Base-by-base conservation (phyloP, 2,329 filamentous ascomycete species). In the Xylaria sp. region DNA sequence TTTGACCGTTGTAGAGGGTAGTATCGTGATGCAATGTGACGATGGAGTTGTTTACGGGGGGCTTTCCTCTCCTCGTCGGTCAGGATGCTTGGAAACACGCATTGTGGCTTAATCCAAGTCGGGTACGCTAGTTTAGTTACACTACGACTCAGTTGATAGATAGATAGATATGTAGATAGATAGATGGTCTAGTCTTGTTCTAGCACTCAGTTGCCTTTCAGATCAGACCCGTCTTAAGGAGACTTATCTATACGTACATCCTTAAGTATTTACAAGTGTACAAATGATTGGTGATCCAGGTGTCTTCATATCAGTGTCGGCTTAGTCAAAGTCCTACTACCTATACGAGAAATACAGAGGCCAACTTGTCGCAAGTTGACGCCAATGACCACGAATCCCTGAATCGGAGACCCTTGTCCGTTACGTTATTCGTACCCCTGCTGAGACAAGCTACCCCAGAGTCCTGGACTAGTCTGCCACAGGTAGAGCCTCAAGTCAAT, bases 401-500 rank as follows among this genome's bases (percentile, higher is more conserved):
- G 56, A 29, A 29, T 65, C 17, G 49, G 66, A 61, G 59, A 74
- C 72, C 73, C 66, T 63, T 65, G 29, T 33, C 53, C 45, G 68
- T 62, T 67, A 71, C 42, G 42, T 44, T 44, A 59, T 65, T 66
- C 38, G 49, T 13, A 59, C 55, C 73, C 73, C 67, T 73, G 73
- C 65, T 71, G 69, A 69, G 69, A 71, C 69, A 64, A 63, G 60
- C 68, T 49, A 66, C 66, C 49, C 44, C 51, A 47, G 51, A 68
- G 20, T 50, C 57, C 47, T 49, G 45, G 49, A 67, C 59, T 22
- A 27, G 64, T 65, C 69, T 75, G 73, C 72, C 63, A 68, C 73
- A 72, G 65, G 50, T 62, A 65, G 66, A 65, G 71, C 71, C 55
- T 73, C 73, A 72, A 68, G 69, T 73, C 69, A 66, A 70, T 71